phyloP scores from a whole-genome alignment of 768 basidiomycete genomes.

The Mycena polygramma region DNA sequence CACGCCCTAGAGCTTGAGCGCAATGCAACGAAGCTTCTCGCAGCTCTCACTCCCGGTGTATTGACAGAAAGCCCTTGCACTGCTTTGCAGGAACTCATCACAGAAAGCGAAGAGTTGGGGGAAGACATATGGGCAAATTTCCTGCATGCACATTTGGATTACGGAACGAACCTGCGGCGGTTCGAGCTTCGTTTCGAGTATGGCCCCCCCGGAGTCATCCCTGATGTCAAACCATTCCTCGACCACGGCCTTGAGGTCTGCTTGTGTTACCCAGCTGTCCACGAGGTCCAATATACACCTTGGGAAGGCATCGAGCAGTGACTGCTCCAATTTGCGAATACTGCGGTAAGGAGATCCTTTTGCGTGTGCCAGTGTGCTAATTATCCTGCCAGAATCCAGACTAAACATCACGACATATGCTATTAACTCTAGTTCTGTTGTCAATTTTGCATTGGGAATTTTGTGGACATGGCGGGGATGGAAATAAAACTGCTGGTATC shows the following conservation, averaged over 20 bases:
- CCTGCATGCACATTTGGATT: neutral
- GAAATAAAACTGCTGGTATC: too few species aligned
- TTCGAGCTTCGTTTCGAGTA: neutral
- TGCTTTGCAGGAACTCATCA: neutral
- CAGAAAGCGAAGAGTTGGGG: neutral
- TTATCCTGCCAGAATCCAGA: too few species aligned
- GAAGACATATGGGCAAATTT: neutral
- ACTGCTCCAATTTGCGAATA: neutral
- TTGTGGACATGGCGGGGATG: too few species aligned
- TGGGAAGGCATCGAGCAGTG: neutral
- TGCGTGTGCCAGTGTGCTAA: too few species aligned
- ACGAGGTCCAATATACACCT: neutral
- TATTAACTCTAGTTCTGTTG: too few species aligned
- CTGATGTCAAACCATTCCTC: neutral
- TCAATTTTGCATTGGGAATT: too few species aligned
- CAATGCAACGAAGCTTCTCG: neutral
- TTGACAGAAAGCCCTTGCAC: neutral
- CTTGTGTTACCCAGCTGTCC: neutral
- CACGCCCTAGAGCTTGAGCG: neutral
- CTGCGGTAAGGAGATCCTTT: too few species aligned
- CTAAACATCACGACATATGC: too few species aligned
- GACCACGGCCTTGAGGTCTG: neutral
- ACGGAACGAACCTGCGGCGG: neutral
- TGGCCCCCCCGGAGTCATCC: neutral
- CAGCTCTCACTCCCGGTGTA: neutral